Evolutionary conservation across 306 rosid species (phyloP), one percentile per base, ranked within the genome.

Genomic region (Lithocarpus polystachyus): DNA sequence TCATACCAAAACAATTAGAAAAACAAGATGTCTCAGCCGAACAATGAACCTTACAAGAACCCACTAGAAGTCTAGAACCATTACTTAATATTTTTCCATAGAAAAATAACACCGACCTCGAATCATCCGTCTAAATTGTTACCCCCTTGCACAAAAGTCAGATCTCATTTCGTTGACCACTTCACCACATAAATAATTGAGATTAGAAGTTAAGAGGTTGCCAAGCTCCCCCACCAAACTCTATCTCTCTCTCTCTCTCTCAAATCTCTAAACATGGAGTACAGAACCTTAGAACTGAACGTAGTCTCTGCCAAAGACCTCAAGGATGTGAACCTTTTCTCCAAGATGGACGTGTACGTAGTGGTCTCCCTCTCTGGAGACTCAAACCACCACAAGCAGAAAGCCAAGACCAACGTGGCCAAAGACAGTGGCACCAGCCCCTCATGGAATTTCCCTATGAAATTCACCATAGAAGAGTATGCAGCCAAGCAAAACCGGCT

Each of bases 281-380:
- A 73, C 51, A 86, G 85, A 6, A 85, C 79, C 45, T 20, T 94
- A 37, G 97, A 94, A n/a, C 83, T 94, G 69, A 88, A 83, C 74
- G 72, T 94, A 22, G 52, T 84, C 72, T 92, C 99, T 0, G 97
- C 99, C 3, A 84, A 82, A 13, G 95, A 85, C 57, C 86, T 95
- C 76, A 86, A 95, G 20, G 79, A 92, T 43, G 97, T 89, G 2
- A 92, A 85, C 52, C 74, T 86, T 28, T 29, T 95, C n/a, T 82
- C 90, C 54, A 91, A 95, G 82, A 92, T 92, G 97, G 89, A 90
- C 45, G 97, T 85, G 0, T 92, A 87, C 87, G 96, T 82, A 35
- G 92, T 88, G 82, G 88, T 89, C 57, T 79, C 87, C 0, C 75
- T 94, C 91, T 1, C 79, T 75, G 97, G 91, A 54, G 91, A 89